Conservation (phyloP, 78 protist genomes). For the Polysphondylium violaceum region DNA sequence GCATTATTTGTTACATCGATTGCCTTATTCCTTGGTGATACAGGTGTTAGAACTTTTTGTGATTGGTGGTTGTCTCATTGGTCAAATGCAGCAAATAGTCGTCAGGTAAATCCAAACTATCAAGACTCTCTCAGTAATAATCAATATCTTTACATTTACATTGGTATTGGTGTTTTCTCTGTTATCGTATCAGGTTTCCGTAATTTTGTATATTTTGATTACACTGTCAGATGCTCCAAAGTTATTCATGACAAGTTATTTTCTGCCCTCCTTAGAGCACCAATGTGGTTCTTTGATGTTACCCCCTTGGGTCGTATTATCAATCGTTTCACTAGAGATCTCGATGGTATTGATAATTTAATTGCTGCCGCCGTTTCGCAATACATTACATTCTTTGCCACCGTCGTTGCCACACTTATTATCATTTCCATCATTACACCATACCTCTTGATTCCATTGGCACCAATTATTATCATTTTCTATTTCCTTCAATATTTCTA, state of each 20-base stretch:
- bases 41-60: slow-evolving; percentile 17
- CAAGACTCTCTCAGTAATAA: neutral
- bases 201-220: slow-evolving; percentile 36
- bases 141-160: slow-evolving; percentile 57
- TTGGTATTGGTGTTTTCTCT: slow-evolving; percentile 51
- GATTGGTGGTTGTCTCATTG: slow-evolving; percentile 82
- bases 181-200: slow-evolving; percentile 26
- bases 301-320: slow-evolving; percentile 99
- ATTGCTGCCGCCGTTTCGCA: slow-evolving; percentile 62
- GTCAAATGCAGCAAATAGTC: neutral
- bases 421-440: slow-evolving; percentile 67
- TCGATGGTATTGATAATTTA: slow-evolving; percentile 79
- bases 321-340: slow-evolving; percentile 96
- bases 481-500: slow-evolving; percentile 53
- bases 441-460: slow-evolving; percentile 69
- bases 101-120: neutral
- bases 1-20: neutral
- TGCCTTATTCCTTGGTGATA: slow-evolving; percentile 18
- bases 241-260: slow-evolving; percentile 36
- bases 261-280: slow-evolving; percentile 80
- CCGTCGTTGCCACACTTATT: slow-evolving; percentile 39
- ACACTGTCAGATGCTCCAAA: slow-evolving; percentile 48
- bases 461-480: slow-evolving; percentile 42
- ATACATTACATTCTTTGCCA: slow-evolving; percentile 30
- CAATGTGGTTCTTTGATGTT: slow-evolving; percentile 97